A percentile compares a stretch with the other conserved stretches of the same genome.
Evolutionary conservation across 768 basidiomycete genomes (phyloP).

Genomic region (Trametes elegans): DNA sequence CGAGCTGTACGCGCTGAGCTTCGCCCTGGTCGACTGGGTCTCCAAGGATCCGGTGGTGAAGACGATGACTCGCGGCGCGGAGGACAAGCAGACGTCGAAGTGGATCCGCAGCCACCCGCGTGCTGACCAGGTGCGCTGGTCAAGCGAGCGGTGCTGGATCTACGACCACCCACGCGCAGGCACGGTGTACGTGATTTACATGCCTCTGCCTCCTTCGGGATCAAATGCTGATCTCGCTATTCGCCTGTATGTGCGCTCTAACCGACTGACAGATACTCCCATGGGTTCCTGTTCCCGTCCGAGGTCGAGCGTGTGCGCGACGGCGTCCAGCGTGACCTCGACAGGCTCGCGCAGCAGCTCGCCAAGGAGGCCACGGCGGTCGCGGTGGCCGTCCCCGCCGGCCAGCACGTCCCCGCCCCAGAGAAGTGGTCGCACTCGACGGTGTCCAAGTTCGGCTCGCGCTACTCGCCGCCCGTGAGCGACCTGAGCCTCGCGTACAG

Average conservation of each 20-base stretch:
- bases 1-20: constrained; percentile 87
- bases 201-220: background rate
- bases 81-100: constrained; percentile 90
- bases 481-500: constrained; percentile 67
- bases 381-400: constrained; percentile 24
- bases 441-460: constrained; percentile 79
- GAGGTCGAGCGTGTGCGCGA: constrained; percentile 69
- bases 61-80: constrained; percentile 70
- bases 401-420: constrained; percentile 40
- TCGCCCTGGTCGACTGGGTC: constrained; percentile 85
- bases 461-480: constrained; percentile 67
- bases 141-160: constrained; percentile 92
- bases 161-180: constrained; percentile 96
- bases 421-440: constrained; percentile 73
- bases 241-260: background rate
- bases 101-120: constrained; percentile 91
- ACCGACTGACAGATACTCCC: constrained; percentile 64
- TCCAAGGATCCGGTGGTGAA: constrained; percentile 72
- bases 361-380: constrained; percentile 15
- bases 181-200: constrained; percentile 67
- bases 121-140: constrained; percentile 80
- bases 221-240: background rate
- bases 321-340: constrained; percentile 52
- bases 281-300: constrained; percentile 94
- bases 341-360: constrained; percentile 27